phyloP scores from a whole-genome alignment of 352 stramenopile species.

The Phytopythium litorale region DNA sequence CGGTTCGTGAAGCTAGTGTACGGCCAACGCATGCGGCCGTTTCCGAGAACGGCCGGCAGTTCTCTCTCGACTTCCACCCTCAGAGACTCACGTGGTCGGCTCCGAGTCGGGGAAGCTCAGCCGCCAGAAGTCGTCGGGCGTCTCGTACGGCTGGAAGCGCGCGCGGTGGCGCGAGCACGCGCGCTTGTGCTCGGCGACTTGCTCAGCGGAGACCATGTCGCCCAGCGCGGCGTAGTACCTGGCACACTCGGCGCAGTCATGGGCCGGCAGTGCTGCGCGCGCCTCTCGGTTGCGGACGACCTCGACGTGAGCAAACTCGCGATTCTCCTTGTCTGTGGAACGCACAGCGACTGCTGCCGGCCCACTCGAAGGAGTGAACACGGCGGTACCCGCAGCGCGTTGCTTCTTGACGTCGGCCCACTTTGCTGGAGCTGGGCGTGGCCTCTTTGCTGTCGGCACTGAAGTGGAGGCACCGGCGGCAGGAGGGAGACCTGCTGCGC shows the following conservation, averaged over 20 bases:
- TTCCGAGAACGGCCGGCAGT: not conserved
- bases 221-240: conserved; percentile 79
- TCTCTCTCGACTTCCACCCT: not conserved
- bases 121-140: conserved; percentile 83
- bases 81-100: conserved; percentile 1
- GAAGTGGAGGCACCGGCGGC: not conserved
- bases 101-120: conserved; percentile 77
- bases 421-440: conserved; percentile 15
- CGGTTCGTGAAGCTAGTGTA: conserved; percentile 1
- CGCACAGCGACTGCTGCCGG: not conserved
- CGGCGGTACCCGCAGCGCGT: conserved; percentile 5
- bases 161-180: conserved; percentile 76
- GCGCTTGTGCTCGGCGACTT: conserved; percentile 34
- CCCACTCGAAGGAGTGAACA: not conserved
- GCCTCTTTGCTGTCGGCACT: conserved; percentile 12
- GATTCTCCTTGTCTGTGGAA: conserved; percentile 9
- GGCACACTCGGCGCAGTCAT: conserved; percentile 71
- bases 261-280: conserved; percentile 46
- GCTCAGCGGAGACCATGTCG: conserved; percentile 28
- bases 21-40: not conserved
- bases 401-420: conserved; percentile 44
- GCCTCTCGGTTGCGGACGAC: conserved; percentile 73
- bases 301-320: conserved; percentile 53
- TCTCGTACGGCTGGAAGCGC: conserved; percentile 67
- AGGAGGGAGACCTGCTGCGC: not conserved